A percentile compares a stretch with the other conserved stretches of the same genome.
phyloP scores from a whole-genome alignment of 139 green algal genomes.

The Zygnema cylindricum region DNA sequence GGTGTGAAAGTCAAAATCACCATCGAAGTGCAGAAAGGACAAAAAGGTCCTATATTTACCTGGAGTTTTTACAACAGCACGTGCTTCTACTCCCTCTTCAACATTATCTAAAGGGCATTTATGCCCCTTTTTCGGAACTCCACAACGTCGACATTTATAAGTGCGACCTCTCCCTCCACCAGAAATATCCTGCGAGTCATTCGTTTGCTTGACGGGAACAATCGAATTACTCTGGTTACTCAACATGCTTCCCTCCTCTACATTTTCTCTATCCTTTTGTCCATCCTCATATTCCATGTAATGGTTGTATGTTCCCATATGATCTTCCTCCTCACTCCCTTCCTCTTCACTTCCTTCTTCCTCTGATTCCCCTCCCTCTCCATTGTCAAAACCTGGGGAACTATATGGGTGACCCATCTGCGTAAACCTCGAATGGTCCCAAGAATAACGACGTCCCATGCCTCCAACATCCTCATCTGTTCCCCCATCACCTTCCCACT shows the following conservation, averaged over 20 bases:
- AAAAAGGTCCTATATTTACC: too few relatives aligned
- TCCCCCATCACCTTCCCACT: background rate
- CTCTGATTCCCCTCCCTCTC: background rate
- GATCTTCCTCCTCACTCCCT: constrained; percentile 29
- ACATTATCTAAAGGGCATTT: constrained; percentile 16
- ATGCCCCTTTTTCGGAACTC: constrained; percentile 39
- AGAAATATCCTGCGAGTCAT: background rate
- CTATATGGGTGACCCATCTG: background rate
- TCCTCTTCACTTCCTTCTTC: constrained; percentile 6
- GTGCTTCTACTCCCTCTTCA: background rate
- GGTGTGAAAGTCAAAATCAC: too few relatives aligned
- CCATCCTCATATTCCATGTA: constrained; percentile 29
- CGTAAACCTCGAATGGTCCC: background rate
- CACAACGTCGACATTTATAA: constrained; percentile 43
- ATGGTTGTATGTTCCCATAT: constrained; percentile 6
- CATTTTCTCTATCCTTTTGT: background rate
- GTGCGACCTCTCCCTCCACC: background rate
- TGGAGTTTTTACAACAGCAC: too few relatives aligned
- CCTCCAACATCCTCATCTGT: background rate
- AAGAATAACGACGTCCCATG: background rate
- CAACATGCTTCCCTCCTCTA: background rate
- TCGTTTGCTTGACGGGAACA: constrained; percentile 13
- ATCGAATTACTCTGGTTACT: background rate
- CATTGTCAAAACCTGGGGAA: background rate
- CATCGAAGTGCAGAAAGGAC: too few relatives aligned